Evolutionary conservation across 2,329 filamentous ascomycete genomes (phyloP).

Genomic region (Zelopaecilomyces penicillatus): DNA sequence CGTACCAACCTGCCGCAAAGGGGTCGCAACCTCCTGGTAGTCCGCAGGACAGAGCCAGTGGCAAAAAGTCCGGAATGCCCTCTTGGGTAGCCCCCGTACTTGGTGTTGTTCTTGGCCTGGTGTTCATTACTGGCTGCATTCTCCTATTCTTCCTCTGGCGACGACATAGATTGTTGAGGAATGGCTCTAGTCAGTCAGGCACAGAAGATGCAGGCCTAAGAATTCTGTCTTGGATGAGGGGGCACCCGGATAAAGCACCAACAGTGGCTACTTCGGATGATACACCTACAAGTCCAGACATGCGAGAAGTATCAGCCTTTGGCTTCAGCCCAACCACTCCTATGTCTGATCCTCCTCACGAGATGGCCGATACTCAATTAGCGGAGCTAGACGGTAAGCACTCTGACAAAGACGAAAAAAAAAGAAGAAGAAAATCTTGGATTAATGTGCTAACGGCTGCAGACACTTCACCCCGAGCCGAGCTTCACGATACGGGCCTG

Average conservation of each 20-base stretch:
- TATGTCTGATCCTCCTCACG: slow-evolving; percentile 15
- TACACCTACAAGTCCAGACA: slow-evolving; percentile 29
- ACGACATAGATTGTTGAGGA: slow-evolving; percentile 32
- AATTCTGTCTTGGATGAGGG: slow-evolving; percentile 45
- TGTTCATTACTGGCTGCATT: slow-evolving; percentile 43
- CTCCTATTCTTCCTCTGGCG: slow-evolving; percentile 46
- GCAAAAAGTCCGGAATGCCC: slow-evolving; percentile 33
- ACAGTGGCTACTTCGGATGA: slow-evolving; percentile 38
- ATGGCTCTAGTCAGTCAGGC: slow-evolving; percentile 28
- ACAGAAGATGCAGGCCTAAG: slow-evolving; percentile 39
- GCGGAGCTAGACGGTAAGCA: slow-evolving; percentile 39
- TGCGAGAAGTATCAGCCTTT: slow-evolving; percentile 24
- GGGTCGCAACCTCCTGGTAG: neutral
- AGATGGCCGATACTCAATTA: slow-evolving; percentile 37
- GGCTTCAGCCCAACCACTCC: slow-evolving; percentile 4
- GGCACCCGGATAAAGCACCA: slow-evolving; percentile 35
- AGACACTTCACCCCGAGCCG: slow-evolving; percentile 36
- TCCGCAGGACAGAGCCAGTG: slow-evolving; percentile 7
- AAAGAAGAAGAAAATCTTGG: neutral
- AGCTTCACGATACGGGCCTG: slow-evolving; percentile 37
- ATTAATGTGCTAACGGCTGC: slow-evolving; percentile 2
- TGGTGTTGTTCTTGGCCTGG: slow-evolving; percentile 51
- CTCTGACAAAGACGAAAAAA: too few species aligned
- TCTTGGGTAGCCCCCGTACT: slow-evolving; percentile 53
- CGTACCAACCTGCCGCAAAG: slow-evolving; percentile 37